Conservation (phyloP, 129 eudicot genomes). For the Centella asiatica region DNA sequence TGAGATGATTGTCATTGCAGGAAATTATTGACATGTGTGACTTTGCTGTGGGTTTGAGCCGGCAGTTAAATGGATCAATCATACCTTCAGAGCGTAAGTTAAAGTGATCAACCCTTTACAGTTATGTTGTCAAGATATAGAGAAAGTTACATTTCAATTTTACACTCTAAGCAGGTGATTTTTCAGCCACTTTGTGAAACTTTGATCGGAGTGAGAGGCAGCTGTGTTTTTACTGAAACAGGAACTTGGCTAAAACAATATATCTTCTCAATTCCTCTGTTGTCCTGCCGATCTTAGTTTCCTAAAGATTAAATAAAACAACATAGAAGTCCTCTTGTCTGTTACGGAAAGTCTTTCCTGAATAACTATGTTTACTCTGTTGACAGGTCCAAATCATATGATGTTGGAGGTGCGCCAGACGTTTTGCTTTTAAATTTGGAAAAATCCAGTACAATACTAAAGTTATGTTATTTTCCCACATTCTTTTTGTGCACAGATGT, state of each 20-base stretch:
- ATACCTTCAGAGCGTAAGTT: slow-evolving; percentile 93
- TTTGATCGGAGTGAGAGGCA: background rate
- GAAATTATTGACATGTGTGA: slow-evolving; percentile 98
- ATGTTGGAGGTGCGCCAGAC: slow-evolving; percentile 80
- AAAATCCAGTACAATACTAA: background rate
- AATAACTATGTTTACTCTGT: slow-evolving; percentile 20
- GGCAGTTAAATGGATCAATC: slow-evolving; percentile 88
- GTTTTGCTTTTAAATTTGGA: slow-evolving; percentile 13
- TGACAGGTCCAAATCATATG: slow-evolving; percentile 90
- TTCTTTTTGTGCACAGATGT: slow-evolving; percentile 44
- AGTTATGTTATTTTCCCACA: background rate
- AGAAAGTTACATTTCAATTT: slow-evolving; percentile 2
- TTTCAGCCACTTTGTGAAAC: background rate
- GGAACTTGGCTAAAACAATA: background rate
- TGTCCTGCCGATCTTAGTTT: background rate
- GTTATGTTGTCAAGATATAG: background rate
- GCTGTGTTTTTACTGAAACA: background rate
- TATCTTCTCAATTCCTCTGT: background rate
- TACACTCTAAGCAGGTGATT: background rate
- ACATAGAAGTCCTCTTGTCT: background rate
- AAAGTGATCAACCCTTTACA: background rate
- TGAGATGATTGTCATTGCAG: slow-evolving; percentile 34
- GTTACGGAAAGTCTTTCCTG: background rate
- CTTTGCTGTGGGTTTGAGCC: slow-evolving; percentile 97
- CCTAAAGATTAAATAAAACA: background rate